Percentiles rank a stretch among this genome's conserved stretches.
These are phyloP conservation scores for Malassezia cuniculi DNA, from an alignment of 1,284 basidiomycete genomes.

Conservation along the genomic window DNA sequence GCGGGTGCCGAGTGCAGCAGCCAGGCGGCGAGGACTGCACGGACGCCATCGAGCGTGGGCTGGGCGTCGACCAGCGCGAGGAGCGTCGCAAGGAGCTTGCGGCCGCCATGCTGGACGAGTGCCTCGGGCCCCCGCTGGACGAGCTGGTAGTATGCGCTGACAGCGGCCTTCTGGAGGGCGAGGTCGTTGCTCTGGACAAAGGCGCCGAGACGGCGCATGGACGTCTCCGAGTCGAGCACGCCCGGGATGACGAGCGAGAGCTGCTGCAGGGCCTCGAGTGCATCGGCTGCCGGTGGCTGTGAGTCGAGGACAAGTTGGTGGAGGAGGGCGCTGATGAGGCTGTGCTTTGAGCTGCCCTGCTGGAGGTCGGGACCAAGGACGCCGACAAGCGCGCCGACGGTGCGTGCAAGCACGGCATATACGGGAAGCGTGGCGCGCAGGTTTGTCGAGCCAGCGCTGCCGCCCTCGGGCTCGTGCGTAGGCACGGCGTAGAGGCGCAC, in stretches of 20 bases:
- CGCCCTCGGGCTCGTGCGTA: slow-evolving; percentile 86
- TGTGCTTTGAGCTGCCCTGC: slow-evolving; percentile 64
- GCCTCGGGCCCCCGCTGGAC: slow-evolving; percentile 85
- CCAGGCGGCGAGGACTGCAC: slow-evolving; percentile 89
- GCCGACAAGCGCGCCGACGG: slow-evolving; percentile 81
- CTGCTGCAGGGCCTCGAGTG: slow-evolving; percentile 88
- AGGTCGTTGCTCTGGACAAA: slow-evolving; percentile 18
- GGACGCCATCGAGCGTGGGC: slow-evolving; percentile 81
- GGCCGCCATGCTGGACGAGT: slow-evolving; percentile 86
- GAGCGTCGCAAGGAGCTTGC: slow-evolving; percentile 80
- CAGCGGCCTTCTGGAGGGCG: slow-evolving; percentile 83
- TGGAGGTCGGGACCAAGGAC: slow-evolving; percentile 91
- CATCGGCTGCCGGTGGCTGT: slow-evolving; percentile 60
- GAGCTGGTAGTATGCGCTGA: slow-evolving; percentile 89
- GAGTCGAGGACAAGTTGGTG: slow-evolving; percentile 67
- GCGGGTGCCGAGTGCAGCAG: slow-evolving; percentile 81
- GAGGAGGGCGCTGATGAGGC: slow-evolving; percentile 70
- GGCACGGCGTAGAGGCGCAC: slow-evolving; percentile 81
- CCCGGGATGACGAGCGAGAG: slow-evolving; percentile 87
- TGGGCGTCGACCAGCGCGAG: slow-evolving; percentile 90
- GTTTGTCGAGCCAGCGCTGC: slow-evolving; percentile 63
- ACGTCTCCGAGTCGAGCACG: slow-evolving; percentile 47
- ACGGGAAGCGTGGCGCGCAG: slow-evolving; percentile 78
- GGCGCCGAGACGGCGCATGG: slow-evolving; percentile 21
- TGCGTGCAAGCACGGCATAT: slow-evolving; percentile 78